Conservation (phyloP, 306 rosid species). For the Ochetophila trinervis region DNA sequence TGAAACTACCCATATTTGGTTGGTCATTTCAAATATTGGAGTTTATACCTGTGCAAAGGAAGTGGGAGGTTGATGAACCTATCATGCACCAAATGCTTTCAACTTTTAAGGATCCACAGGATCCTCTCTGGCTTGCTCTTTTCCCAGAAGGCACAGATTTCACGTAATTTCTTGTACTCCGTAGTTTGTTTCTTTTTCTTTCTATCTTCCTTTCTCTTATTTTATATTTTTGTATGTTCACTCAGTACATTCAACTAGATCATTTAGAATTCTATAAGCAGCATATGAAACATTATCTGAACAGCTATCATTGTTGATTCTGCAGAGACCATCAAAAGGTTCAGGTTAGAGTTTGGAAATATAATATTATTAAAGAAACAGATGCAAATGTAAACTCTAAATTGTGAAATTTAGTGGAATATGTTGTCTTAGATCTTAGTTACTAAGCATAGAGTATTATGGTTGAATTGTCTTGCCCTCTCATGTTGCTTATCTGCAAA, state of each 20-base stretch:
- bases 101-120: conserved; percentile 57
- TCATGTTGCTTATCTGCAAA: neutral
- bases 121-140: conserved; percentile 83
- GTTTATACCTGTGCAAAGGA: conserved; percentile 74
- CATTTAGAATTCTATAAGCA: neutral
- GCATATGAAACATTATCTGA: neutral
- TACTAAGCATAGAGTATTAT: neutral
- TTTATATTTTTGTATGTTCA: neutral
- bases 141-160: conserved; percentile 91
- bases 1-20: conserved; percentile 78
- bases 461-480: neutral
- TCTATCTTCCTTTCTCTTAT: neutral
- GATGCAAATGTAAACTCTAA: neutral
- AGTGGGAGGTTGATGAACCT: conserved; percentile 69
- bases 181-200: neutral
- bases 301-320: neutral
- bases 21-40: conserved; percentile 81
- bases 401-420: neutral
- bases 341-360: too few species aligned
- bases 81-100: conserved; percentile 64
- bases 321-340: too few species aligned
- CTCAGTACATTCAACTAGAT: neutral
- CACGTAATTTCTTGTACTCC: conserved; percentile 45
- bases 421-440: neutral
- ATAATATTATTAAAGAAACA: too few species aligned